Evolutionary conservation across 129 eudicot species (phyloP).

Genomic region (Gnaphalium uliginosum): DNA sequence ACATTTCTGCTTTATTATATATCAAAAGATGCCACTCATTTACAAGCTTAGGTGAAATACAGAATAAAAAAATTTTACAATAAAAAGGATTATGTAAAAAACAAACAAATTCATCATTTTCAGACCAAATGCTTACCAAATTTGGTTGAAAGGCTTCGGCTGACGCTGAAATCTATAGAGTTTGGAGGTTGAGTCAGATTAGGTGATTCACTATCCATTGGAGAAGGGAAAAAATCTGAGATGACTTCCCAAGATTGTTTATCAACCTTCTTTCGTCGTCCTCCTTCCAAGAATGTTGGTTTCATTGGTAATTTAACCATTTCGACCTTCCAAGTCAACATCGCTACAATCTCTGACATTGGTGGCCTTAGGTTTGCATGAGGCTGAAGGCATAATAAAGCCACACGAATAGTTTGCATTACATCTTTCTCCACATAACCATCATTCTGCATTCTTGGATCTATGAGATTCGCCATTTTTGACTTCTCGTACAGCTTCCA

Average conservation of each 20-base stretch:
- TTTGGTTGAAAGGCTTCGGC: not conserved
- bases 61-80: not conserved
- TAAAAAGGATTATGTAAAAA: not conserved
- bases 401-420: constrained; percentile 48
- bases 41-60: not conserved
- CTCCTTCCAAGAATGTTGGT: constrained; percentile 50
- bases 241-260: constrained; percentile 49
- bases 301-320: constrained; percentile 40
- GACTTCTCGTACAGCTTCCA: constrained; percentile 72
- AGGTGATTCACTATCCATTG: constrained; percentile 40
- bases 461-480: constrained; percentile 47
- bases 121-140: constrained; percentile 6
- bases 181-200: constrained; percentile 39
- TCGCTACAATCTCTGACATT: constrained; percentile 66
- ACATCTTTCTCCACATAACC: constrained; percentile 51
- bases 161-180: constrained; percentile 21
- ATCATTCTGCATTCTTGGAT: constrained; percentile 50
- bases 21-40: constrained; percentile 16
- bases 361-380: constrained; percentile 60
- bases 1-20: not conserved
- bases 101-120: not conserved
- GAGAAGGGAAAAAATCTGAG: constrained; percentile 52
- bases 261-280: constrained; percentile 32
- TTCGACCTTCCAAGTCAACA: constrained; percentile 49
- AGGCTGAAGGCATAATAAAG: constrained; percentile 59